phyloP scores from a whole-genome alignment of 345 rosid species.

The Lumnitzera littorea region DNA sequence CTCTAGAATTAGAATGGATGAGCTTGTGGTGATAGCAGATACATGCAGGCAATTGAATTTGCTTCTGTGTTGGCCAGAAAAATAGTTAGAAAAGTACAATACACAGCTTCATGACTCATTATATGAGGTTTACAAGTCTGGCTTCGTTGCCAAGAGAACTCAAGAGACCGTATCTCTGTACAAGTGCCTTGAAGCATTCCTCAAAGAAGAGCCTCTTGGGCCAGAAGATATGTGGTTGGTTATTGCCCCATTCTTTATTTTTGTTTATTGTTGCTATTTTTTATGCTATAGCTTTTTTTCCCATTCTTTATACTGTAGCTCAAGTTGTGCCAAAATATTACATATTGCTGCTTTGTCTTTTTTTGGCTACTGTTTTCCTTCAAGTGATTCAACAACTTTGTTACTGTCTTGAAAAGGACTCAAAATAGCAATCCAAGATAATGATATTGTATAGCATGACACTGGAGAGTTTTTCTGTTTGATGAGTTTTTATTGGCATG shows the following conservation, averaged over 20 bases:
- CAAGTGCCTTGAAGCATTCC: constrained; percentile 94
- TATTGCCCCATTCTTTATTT: constrained; percentile 5
- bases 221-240: constrained; percentile 99
- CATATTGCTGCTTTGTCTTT: too few species aligned
- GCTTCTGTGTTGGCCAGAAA: constrained; percentile 70
- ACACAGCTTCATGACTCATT: constrained; percentile 48
- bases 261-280: too few species aligned
- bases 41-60: constrained; percentile 41
- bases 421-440: too few species aligned
- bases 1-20: constrained; percentile 43
- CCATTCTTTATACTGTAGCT: too few species aligned
- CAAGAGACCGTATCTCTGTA: constrained; percentile 79
- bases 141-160: constrained; percentile 56
- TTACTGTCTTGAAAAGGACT: too few species aligned
- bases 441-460: too few species aligned
- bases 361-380: too few species aligned
- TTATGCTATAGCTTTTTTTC: not conserved
- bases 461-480: too few species aligned
- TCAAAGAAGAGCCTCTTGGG: constrained; percentile 96
- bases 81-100: constrained; percentile 50
- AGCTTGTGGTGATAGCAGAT: constrained; percentile 35
- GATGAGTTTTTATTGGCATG: too few species aligned
- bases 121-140: constrained; percentile 67
- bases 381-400: too few species aligned
- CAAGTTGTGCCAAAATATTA: too few species aligned